phyloP scores from a whole-genome alignment of 805 yeast genomes.

The Spathaspora boniae region DNA sequence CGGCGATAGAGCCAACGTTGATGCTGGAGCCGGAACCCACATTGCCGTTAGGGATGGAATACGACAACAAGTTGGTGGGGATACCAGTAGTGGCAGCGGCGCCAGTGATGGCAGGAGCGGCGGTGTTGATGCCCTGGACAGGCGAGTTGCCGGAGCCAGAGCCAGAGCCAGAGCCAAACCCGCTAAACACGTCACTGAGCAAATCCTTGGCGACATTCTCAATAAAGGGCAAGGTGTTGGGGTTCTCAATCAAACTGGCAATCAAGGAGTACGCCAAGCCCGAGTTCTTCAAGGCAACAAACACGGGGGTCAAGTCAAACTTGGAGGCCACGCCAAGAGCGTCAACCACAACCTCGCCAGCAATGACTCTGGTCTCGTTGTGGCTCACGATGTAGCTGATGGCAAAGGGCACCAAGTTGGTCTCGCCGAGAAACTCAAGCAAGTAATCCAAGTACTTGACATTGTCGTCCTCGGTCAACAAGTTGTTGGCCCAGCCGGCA shows the following conservation, averaged over 20 bases:
- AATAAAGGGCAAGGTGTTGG: constrained; percentile 22
- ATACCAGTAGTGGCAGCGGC: constrained; percentile 1
- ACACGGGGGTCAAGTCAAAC: constrained; percentile 22
- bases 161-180: constrained; percentile 3
- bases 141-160: not conserved
- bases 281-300: constrained; percentile 27
- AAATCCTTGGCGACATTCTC: constrained; percentile 18
- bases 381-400: constrained; percentile 20
- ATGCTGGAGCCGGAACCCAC: too few species aligned
- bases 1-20: too few species aligned
- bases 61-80: not conserved
- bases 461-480: constrained; percentile 19
- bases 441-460: constrained; percentile 20
- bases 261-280: constrained; percentile 26
- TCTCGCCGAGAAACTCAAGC: constrained; percentile 19
- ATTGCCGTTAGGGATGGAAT: not conserved
- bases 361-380: constrained; percentile 19
- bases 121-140: not conserved
- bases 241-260: constrained; percentile 20
- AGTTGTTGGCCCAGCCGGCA: constrained; percentile 26
- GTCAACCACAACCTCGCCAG: constrained; percentile 14
- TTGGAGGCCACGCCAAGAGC: constrained; percentile 13
- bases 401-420: constrained; percentile 22
- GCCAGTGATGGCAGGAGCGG: not conserved
- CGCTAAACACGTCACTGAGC: constrained; percentile 5